Evolutionary conservation across 352 stramenopile species (phyloP), one percentile per base, ranked within the genome.

Genomic region (Pythium myriotylum): DNA sequence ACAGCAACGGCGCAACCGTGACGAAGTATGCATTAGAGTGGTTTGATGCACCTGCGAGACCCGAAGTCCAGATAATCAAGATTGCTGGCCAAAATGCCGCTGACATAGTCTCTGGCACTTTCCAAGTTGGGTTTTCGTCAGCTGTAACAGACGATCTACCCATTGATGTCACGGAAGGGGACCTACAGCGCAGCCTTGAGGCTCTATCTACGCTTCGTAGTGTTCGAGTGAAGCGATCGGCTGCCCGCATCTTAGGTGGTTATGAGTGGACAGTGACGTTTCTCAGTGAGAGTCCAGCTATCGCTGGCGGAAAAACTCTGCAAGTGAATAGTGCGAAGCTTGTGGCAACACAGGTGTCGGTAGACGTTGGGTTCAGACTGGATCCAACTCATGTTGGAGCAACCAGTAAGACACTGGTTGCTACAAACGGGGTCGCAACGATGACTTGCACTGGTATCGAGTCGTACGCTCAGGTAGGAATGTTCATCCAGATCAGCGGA

Each of bases 231-330:
- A 67, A 94, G 50, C 79, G 86, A 2, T 94, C 86, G 0, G 1
- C 45, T 0, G 46, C 62, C 4, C 12, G 58, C 0, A 70, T 76
- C 24, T 56, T 20, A 2, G 79, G 75, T 14, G 86, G 86, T 0
- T 95, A 84, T 54, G 66, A 88, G 54, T 95, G 86, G 86, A 89
- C 73, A 0, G 72, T 95, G 22, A 92, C 84, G 19, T 95, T 94
- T 61, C 27, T 87, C 3, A 74, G 73, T 3, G 83, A 93, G 56
- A 54, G 70, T 2, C 83, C 81, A 8, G 65, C 79, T 0, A 54
- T 76, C 0, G 47, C 66, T 12, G 72, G 50, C 16, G 54, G 68
- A 4, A 88, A 80, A 26, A 68, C 57, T 8, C 55, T 95, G 12
- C 50, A 70, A 7, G 59, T 95, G n/a, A 49, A 67, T 8, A 67